Evolutionary conservation across 495 filamentous ascomycete species (phyloP).

Genomic region (Poronia punctata): DNA sequence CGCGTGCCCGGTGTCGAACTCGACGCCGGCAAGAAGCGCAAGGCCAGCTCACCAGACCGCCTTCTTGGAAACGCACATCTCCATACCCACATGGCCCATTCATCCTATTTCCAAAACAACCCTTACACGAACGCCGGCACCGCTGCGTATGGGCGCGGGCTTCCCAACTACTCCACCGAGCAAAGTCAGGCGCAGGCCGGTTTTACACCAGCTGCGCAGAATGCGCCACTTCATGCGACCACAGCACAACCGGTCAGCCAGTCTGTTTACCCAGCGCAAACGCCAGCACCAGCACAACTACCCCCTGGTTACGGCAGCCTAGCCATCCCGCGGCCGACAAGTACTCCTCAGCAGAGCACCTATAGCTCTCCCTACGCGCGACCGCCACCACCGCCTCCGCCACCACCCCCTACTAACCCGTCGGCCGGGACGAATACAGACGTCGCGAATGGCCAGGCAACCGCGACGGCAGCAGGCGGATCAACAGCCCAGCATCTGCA

Average conservation of each 20-base stretch:
- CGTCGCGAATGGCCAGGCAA: constrained; percentile 12
- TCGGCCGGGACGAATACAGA: constrained; percentile 15
- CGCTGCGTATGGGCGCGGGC: constrained; percentile 11
- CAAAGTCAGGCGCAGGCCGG: constrained; percentile 14
- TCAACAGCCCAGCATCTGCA: constrained; percentile 12
- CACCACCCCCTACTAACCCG: constrained; percentile 20
- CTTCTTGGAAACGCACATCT: constrained; percentile 21
- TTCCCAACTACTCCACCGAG: constrained; percentile 21
- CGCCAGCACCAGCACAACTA: constrained; percentile 27
- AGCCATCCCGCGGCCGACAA: constrained; percentile 23
- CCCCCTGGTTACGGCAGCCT: constrained; percentile 23
- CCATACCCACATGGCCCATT: constrained; percentile 21
- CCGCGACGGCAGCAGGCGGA: constrained; percentile 10
- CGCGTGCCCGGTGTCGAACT: constrained; percentile 45
- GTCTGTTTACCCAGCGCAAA: constrained; percentile 26
- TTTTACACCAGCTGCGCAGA: constrained; percentile 17
- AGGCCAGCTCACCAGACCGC: constrained; percentile 39
- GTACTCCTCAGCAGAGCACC: constrained; percentile 26
- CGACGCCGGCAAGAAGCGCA: constrained; percentile 46
- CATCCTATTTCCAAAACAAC: constrained; percentile 23
- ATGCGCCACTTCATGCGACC: constrained; percentile 15
- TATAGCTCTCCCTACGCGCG: constrained; percentile 41
- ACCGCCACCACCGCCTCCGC: too few species aligned
- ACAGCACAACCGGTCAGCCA: constrained; percentile 20
- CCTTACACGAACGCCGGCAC: constrained; percentile 20